phyloP scores from a whole-genome alignment of 176 grass and related monocot species.

The Aegilops tauschii region DNA sequence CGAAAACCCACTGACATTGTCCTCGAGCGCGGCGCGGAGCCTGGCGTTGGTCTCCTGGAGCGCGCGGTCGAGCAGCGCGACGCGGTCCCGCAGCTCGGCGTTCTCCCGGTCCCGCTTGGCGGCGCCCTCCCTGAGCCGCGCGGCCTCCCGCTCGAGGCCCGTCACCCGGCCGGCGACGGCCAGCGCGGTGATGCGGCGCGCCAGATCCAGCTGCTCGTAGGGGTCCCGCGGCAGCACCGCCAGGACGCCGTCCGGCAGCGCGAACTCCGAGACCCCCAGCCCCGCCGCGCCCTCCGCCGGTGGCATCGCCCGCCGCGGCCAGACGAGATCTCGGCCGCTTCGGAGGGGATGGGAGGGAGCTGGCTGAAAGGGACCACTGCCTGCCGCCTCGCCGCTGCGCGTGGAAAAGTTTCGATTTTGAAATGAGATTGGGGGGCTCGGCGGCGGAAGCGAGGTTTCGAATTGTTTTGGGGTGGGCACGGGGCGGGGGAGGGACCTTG shows the following conservation, averaged over 20 bases:
- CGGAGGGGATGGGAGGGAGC: neutral
- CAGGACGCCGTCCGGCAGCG: constrained; percentile 67
- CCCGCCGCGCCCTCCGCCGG: constrained; percentile 13
- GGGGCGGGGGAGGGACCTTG: neutral
- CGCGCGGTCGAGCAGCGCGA: constrained; percentile 60
- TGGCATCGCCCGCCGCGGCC: constrained; percentile 19
- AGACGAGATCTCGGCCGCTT: neutral
- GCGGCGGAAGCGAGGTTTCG: constrained; percentile 43
- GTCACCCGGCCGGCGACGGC: constrained; percentile 75
- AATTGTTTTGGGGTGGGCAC: constrained; percentile 15
- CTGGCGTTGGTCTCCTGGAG: constrained; percentile 66
- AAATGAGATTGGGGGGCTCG: constrained; percentile 32
- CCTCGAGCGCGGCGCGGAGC: constrained; percentile 70
- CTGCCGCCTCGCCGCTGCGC: constrained; percentile 25
- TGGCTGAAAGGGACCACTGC: constrained; percentile 25
- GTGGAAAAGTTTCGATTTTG: constrained; percentile 29
- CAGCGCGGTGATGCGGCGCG: constrained; percentile 82
- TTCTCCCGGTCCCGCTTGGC: constrained; percentile 56
- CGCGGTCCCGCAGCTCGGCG: constrained; percentile 68
- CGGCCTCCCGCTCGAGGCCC: constrained; percentile 71
- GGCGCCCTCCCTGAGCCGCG: constrained; percentile 47
- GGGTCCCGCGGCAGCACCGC: constrained; percentile 81
- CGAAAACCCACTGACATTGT: constrained; percentile 42
- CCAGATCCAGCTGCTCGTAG: constrained; percentile 89
- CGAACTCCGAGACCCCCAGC: constrained; percentile 31